Evolutionary conservation across 345 rosid species (phyloP), one percentile per base, ranked within the genome.

Genomic region (Adansonia digitata): DNA sequence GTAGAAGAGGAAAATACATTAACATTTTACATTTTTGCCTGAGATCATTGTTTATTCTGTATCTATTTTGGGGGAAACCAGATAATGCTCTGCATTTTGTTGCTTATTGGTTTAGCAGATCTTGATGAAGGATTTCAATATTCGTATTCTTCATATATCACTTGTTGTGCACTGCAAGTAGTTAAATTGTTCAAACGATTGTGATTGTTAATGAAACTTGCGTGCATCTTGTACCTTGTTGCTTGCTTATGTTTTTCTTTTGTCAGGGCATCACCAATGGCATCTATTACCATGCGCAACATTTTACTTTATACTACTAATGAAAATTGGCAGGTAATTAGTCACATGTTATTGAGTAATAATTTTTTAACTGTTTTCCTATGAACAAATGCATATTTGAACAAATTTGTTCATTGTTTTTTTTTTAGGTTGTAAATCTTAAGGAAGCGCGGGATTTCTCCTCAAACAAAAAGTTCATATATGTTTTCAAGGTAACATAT

Each of bases 401-500:
- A 51, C 22, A 20, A 27, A 60, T 68, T 49, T 35, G 52, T 46
- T 46, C n/a, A n/a, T n/a, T n/a, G n/a, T 71, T 69, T 18, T 27
- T 88, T 71, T 69, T 27, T 20, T 88, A 95, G 99, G 93, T 83
- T 78, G 98, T 93, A 76, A 91, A 91, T 86, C 97, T 95, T 64
- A 95, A 93, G 87, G 99, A 91, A 82, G 98, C 98, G 65, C 91
- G 99, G 49, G 99, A 95, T 73, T 93, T 90, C 85, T 89, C 91
- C 72, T 80, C 83, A 43, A 86, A 85, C 71, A 88, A 91, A 82
- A 89, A 86, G 69, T 90, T 82, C 87, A 93, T 95, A 73, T 95
- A 95, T 84, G 88, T 91, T 55, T 95, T 95, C 85, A 95, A 87
- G 92, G 99, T 95, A 90, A 82, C 62, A 20, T 62, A 63, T 39